Evolutionary conservation across 2,329 filamentous ascomycete genomes (phyloP).

Genomic region (Ophiocordyceps sinensis): DNA sequence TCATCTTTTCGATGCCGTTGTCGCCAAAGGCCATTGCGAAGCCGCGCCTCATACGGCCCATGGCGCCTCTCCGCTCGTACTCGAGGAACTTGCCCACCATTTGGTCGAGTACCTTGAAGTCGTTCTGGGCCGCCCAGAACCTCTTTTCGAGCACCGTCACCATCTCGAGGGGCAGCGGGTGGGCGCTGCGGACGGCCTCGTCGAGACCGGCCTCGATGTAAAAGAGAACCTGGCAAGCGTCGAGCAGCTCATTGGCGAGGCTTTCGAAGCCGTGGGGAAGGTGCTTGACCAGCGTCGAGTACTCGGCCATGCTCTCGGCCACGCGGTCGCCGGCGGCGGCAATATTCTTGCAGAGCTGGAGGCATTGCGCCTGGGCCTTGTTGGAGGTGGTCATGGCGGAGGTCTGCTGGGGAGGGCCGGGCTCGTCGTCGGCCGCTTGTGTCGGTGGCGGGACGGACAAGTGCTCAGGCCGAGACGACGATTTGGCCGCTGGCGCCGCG

Average conservation of each 20-base stretch:
- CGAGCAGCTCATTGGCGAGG: conserved; percentile 51
- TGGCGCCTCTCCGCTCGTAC: conserved; percentile 44
- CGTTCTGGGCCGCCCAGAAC: conserved; percentile 43
- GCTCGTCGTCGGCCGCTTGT: not conserved
- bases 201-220: conserved; percentile 52
- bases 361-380: conserved; percentile 18
- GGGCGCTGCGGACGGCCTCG: conserved; percentile 34
- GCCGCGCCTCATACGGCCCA: conserved; percentile 44
- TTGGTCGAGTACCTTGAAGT: conserved; percentile 49
- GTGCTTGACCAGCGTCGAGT: conserved; percentile 40
- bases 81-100: conserved; percentile 47
- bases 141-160: conserved; percentile 49
- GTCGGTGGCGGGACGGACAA: not conserved
- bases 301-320: conserved; percentile 50
- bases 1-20: conserved; percentile 46
- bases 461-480: too few species aligned
- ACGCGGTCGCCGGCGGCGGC: conserved; percentile 49
- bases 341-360: conserved; percentile 38
- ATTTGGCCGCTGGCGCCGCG: too few species aligned
- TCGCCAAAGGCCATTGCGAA: conserved; percentile 51
- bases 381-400: conserved; percentile 3
- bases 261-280: conserved; percentile 40
- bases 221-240: conserved; percentile 51
- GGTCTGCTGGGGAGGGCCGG: not conserved
- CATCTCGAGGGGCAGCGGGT: conserved; percentile 44